Evolutionary conservation across 2,329 filamentous ascomycete genomes (phyloP), one percentile per base, ranked within the genome.

Genomic region (Coniochaeta prunicola): DNA sequence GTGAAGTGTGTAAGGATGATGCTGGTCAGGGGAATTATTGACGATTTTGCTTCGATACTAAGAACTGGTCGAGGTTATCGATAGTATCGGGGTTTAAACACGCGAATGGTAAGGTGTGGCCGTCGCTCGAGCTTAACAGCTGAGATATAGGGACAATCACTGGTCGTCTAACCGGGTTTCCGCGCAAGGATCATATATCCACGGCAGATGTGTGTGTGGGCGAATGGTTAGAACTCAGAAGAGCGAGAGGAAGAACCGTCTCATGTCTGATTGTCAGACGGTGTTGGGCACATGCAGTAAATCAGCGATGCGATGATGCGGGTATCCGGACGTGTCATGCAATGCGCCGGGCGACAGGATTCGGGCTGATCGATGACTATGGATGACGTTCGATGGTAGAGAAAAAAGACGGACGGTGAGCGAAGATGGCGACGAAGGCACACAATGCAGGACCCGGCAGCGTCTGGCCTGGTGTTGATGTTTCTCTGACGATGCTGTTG

Each of bases 21-120:
- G 45, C 45, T 26, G 15, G 45, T 50, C 45, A 50, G 45, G 42
- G 56, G 59, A 59, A 58, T 50, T 57, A 21, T 30, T 28, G 45
- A 50, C 21, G n/a, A 50, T 28, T 30, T 9, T n/a, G 9, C 15
- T 6, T 15, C 2, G n/a, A 45, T 45, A 19, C 40, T 24, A 8
- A 45, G 40, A 10, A 45, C 36, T 45, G 21, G 21, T 12, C 40
- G 5, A 19, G 12, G 24, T 50, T 50, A 50, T 50, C 45, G 45
- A 50, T 50, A 30, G 45, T 28, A 50, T 17, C 45, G 45, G 45
- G 12, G 26, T 12, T 28, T 10, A 30, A 50, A 28, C 26, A 26
- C 45, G 24, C 45, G 45, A 50, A 50, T 50, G 45, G 45, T 26
- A 50, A 50, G 24, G 45, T 17, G 24, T 6, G 24, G 24, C 12